Evolutionary conservation across 768 basidiomycete genomes (phyloP), one percentile per base, ranked within the genome.

Genomic region (Naganishia kalamii): DNA sequence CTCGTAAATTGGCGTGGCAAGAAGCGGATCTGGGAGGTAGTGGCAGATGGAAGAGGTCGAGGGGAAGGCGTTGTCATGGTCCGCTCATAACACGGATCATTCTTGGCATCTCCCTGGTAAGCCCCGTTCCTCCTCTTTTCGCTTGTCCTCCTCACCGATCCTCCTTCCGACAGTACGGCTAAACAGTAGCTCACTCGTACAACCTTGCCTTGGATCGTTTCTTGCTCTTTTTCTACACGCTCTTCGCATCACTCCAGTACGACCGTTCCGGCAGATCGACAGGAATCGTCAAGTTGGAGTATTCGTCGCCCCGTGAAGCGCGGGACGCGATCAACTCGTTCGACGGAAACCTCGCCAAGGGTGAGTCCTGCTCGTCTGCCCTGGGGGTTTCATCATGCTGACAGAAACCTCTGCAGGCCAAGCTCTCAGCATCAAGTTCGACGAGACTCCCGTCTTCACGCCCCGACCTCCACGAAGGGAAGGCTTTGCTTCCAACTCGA

Each of bases 211-310:
- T 54, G 29, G 41, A 23, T 48, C 25, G 25, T 44, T 60, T 35
- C 44, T 48, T 62, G 63, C 32, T 10, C 66, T 29, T 29, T 40
- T 30, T 35, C 29, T 30, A 33, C 32, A 49, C 44, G 29, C 41
- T 50, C 4, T 43, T 23, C 32, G n/a, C 52, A 12, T 40, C 35
- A n/a, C 35, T 11, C 11, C 23, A 96, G 92, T 96, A 92, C 82
- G 92, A 96, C 81, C 87, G 88, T 77, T 93, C 92, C 72, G 92
- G 92, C 70, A 88, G 92, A 76, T 94, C 92, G 49, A 85, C 84
- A 21, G 92, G 92, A 66, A 83, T 85, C 70, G 92, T 88, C 65
- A 84, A 85, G 70, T 81, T 96, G 75, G 82, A 85, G 10, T 94
- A 86, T 80, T 88, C 90, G 79, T 89, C 86, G 2, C 71, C 83